Conservation (phyloP, 140 eudicot species). For the Cichorium intybus region DNA sequence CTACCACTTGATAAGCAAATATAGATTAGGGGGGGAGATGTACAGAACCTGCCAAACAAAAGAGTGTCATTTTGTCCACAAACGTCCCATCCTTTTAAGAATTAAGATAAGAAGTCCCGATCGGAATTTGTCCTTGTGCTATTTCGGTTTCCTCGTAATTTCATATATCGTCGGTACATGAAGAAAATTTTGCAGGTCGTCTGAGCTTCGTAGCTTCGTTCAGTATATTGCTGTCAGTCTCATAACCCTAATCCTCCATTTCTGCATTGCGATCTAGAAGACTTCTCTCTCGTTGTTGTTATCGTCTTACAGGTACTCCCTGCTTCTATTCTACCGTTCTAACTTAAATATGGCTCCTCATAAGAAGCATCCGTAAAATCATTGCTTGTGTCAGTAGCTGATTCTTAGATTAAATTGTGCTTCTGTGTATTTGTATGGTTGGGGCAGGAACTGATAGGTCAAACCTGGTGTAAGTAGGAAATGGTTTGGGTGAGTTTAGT, state of each 20-base stretch:
- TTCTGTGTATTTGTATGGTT: neutral
- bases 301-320: neutral
- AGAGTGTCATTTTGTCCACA: too few relatives aligned
- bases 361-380: neutral
- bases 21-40: too few relatives aligned
- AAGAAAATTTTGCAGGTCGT: too few relatives aligned
- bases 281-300: neutral
- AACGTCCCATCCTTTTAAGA: too few relatives aligned
- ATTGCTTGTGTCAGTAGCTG: neutral
- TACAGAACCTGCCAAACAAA: too few relatives aligned
- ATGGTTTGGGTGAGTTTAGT: neutral
- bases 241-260: neutral
- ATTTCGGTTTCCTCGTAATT: too few relatives aligned
- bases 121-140: too few relatives aligned
- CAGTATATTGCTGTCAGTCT: neutral
- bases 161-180: too few relatives aligned
- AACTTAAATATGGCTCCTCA: neutral
- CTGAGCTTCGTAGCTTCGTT: too few relatives aligned
- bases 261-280: neutral
- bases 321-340: neutral
- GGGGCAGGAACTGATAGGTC: neutral
- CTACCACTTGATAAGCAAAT: too few relatives aligned
- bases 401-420: neutral
- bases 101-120: too few relatives aligned
- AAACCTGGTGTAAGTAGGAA: too few relatives aligned